Conservation (phyloP, 441 rosid species). For the Aleurites moluccanus region DNA sequence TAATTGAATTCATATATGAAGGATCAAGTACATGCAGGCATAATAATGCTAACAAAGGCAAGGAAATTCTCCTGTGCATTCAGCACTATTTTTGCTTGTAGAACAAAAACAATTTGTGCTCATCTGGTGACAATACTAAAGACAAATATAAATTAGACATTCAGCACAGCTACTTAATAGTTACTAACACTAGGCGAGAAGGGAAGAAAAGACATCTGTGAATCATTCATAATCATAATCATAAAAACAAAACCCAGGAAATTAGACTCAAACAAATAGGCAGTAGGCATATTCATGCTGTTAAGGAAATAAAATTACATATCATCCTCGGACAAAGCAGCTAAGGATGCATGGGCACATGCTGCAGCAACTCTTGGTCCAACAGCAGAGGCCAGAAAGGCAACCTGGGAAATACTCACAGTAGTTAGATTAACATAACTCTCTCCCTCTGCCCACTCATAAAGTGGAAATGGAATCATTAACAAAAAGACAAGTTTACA, state of each 20-base stretch:
- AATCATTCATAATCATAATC: no score
- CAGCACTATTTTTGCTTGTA: background rate
- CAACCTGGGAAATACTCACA: slow-evolving; percentile 52
- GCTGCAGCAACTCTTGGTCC: slow-evolving; percentile 99
- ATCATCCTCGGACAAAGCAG: slow-evolving; percentile 62
- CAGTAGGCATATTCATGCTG: background rate
- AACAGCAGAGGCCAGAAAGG: slow-evolving; percentile 91
- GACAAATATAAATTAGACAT: background rate
- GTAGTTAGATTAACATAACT: slow-evolving; percentile 5
- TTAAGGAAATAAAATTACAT: slow-evolving; percentile 43
- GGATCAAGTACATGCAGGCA: background rate
- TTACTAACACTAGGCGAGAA: background rate
- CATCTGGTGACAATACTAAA: background rate
- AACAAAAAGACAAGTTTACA: background rate
- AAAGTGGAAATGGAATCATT: background rate
- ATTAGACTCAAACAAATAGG: background rate
- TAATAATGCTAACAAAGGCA: background rate
- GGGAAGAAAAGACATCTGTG: background rate
- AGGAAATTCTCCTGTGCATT: background rate
- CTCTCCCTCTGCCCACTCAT: background rate
- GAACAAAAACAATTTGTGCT: background rate
- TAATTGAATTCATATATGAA: slow-evolving; percentile 14
- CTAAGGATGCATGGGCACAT: slow-evolving; percentile 92
- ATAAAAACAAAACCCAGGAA: background rate
- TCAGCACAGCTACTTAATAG: background rate